Evolutionary conservation across 352 stramenopile genomes (phyloP), one percentile per base, ranked within the genome.

Genomic region (Phytopythium oedochilum): DNA sequence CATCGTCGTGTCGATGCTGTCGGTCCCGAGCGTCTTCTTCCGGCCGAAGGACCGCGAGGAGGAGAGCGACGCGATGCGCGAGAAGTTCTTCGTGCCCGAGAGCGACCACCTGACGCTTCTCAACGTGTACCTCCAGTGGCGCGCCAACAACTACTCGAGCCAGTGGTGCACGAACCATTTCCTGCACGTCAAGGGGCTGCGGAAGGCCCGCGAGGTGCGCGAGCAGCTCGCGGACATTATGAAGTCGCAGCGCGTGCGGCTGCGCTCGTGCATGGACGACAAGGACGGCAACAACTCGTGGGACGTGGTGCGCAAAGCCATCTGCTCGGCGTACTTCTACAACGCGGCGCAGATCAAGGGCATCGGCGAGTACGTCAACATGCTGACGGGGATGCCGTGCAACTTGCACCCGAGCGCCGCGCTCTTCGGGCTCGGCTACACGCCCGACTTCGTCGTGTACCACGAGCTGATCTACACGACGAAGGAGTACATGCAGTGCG

Each of bases 241-340:
- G 94, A 97, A 98, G 70, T 88, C 98, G 65, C 96, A 99, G 70
- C 93, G 86, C 55, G 77, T 98, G 22, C 73, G 80, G n/a, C 78
- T 97, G 53, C 72, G 77, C 11, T 96, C 81, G 29, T 97, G 92
- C 61, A 86, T 43, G 90, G 87, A 51, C 26, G 26, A 35, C 44
- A 36, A 35, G 44, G 28, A 14, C 26, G 25, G 44, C 25, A 36
- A 23, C 23, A 49, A 49, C 32, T 83, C 86, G 40, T 99, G 97
- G 97, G 97, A 99, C 76, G 83, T 97, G 4, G 93, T 99, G 38
- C 88, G 97, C 32, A 98, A 99, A 74, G 92, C 96, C 0, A 99
- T 99, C 64, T 99, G 97, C 74, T 98, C 96, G 20, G 96, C 96
- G 14, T 99, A 99, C 73, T 99, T 99, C 62, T 99, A 99, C 91